Percentiles rank a stretch among this genome's conserved stretches.
Conservation (phyloP, 371 early-diverging fungal species). For the Neoconidiobolus thromboides region DNA sequence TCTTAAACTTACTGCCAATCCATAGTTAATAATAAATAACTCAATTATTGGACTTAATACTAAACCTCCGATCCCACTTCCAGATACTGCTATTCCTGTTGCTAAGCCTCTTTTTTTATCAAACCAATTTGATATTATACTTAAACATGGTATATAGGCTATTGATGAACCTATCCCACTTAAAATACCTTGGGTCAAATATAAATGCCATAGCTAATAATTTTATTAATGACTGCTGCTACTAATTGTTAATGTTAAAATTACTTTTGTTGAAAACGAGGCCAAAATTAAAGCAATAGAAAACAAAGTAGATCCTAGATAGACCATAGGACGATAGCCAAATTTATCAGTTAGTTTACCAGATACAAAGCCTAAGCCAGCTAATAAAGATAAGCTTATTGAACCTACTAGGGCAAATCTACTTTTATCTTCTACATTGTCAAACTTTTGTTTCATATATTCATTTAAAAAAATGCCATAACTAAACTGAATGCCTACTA, state of each 20-base stretch:
- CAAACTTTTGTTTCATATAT: constrained; percentile 17
- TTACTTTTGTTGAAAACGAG: constrained; percentile 5
- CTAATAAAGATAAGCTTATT: constrained; percentile 15
- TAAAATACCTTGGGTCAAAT: constrained; percentile 25
- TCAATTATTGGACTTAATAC: constrained; percentile 28
- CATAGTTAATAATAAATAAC: neutral
- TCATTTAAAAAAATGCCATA: constrained; percentile 20
- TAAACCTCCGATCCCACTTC: constrained; percentile 61
- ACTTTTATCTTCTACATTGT: constrained; percentile 14
- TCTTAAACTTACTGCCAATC: neutral
- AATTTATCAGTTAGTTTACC: neutral
- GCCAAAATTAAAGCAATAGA: constrained; percentile 18
- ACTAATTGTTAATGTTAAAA: too few species aligned
- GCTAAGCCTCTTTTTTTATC: constrained; percentile 41
- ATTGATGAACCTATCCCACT: constrained; percentile 28
- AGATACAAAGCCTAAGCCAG: constrained; percentile 13
- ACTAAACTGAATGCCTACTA: constrained; percentile 26
- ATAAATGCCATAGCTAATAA: constrained; percentile 24
- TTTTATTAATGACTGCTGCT: too few species aligned
- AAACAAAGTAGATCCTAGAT: constrained; percentile 15
- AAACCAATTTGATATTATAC: constrained; percentile 58
- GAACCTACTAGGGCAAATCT: constrained; percentile 25
- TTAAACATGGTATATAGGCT: constrained; percentile 31
- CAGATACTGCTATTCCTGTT: constrained; percentile 50
- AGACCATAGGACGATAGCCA: neutral